Evolutionary conservation across 345 rosid species (phyloP).

Genomic region (Barbarea vulgaris): DNA sequence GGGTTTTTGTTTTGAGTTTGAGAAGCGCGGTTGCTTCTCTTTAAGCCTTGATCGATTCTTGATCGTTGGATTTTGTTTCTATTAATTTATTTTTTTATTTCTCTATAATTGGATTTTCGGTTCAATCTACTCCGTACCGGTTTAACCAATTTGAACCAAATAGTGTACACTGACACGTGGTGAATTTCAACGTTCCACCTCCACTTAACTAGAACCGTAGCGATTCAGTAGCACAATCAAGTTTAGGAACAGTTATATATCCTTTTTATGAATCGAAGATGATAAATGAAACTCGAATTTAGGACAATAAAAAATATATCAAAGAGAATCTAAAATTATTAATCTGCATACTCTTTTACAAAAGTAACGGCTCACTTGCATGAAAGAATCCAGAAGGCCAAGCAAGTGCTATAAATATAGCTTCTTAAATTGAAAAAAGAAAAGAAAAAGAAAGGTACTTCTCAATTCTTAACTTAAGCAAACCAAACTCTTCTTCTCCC

Average conservation of each 20-base stretch:
- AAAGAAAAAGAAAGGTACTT: not conserved
- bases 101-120: not conserved
- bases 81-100: not conserved
- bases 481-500: constrained; percentile 25
- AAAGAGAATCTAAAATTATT: not conserved
- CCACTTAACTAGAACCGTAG: not conserved
- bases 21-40: constrained; percentile 31
- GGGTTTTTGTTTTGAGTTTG: constrained; percentile 41
- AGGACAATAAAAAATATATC: not conserved
- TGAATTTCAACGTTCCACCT: not conserved
- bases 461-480: constrained; percentile 21
- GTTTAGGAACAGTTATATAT: not conserved
- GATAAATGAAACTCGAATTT: not conserved
- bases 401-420: not conserved
- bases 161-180: not conserved
- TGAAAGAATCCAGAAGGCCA: constrained; percentile 6
- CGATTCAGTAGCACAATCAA: not conserved
- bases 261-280: not conserved
- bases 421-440: not conserved
- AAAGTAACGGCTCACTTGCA: constrained; percentile 1
- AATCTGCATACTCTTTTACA: not conserved
- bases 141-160: not conserved
- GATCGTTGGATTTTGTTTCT: constrained; percentile 21
- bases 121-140: not conserved
- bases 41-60: constrained; percentile 9